Conservation (phyloP, 164 flowering plant genomes). For the Magnolia sinica region DNA sequence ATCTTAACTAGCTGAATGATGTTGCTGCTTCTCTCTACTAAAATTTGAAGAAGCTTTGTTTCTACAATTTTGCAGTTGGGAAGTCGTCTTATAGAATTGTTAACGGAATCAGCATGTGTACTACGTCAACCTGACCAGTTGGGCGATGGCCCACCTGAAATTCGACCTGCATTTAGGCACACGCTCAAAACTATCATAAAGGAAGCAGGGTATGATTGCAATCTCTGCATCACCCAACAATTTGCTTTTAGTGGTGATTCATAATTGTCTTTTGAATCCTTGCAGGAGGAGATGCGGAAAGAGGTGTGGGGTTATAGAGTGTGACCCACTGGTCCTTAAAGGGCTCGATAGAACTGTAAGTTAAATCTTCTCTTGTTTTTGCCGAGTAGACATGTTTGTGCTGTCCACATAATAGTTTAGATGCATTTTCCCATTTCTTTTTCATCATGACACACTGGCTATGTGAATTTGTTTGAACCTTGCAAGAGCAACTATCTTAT, state of each 20-base stretch:
- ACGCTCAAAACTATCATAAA: constrained; percentile 40
- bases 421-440: not conserved
- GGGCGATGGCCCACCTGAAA: constrained; percentile 68
- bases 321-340: constrained; percentile 61
- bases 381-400: not conserved
- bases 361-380: constrained; percentile 7
- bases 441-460: not conserved
- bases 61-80: constrained; percentile 64
- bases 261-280: constrained; percentile 6
- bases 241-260: not conserved
- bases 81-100: constrained; percentile 70
- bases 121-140: constrained; percentile 65
- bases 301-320: constrained; percentile 82
- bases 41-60: constrained; percentile 12
- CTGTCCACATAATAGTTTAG: not conserved
- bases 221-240: not conserved
- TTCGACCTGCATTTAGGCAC: constrained; percentile 91
- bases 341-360: constrained; percentile 82
- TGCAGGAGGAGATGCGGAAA: constrained; percentile 45
- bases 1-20: not conserved
- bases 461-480: not conserved
- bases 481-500: not conserved
- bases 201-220: constrained; percentile 47
- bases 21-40: not conserved
- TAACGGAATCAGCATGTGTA: constrained; percentile 76